Base-by-base conservation (phyloP, 1,284 basidiomycete species). In the Anthracocystis walkeri region DNA sequence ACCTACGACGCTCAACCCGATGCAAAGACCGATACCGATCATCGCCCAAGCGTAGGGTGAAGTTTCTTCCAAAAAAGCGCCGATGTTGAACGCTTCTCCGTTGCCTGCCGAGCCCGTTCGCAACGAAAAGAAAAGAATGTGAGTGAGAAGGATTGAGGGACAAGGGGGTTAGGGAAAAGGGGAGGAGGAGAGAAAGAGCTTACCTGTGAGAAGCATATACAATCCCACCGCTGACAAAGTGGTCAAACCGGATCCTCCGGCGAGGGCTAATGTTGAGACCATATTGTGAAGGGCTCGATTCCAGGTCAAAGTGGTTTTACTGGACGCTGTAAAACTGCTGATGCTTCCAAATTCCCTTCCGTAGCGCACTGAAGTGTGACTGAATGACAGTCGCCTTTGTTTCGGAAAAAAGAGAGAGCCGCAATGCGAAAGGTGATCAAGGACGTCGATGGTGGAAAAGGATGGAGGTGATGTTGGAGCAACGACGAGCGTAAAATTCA, bases 1-100 rank as follows among this genome's bases (percentile, higher is more conserved):
- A 65, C 96, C 97, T 6, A 95, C 87, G 7, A 97, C 95, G 80
- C 93, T 95, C 50, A 99, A 85, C 3, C 97, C 96, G 69, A 97
- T 94, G 84, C 94, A 97, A 46, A 98, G 88, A 38, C 92, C 95
- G 65, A 98, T 92, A 10, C 96, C 96, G 5, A 91, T 89, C 67
- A 94, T 89, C 0, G 92, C 95, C 94, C 94, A 98, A 21, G 91
- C 90, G 86, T 94, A 97, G 0, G 97, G 97, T 83, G 91, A 94
- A 14, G 93, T 91, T 87, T 97, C 92, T 84, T 95, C 94, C 44
- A 99, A 89, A 88, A 98, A 97, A 3, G 64, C 60, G 7, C 77
- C 77, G 11, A 79, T 62, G 56, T 79, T 75, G 63, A 81, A 79
- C 21, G 65, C 48, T 33, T 79, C 70, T 1, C 77, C 77, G 31